Percentiles rank a stretch among this genome's conserved stretches.
phyloP scores from a whole-genome alignment of 2,329 filamentous ascomycete genomes.

The Fusarium pseudonygamai region DNA sequence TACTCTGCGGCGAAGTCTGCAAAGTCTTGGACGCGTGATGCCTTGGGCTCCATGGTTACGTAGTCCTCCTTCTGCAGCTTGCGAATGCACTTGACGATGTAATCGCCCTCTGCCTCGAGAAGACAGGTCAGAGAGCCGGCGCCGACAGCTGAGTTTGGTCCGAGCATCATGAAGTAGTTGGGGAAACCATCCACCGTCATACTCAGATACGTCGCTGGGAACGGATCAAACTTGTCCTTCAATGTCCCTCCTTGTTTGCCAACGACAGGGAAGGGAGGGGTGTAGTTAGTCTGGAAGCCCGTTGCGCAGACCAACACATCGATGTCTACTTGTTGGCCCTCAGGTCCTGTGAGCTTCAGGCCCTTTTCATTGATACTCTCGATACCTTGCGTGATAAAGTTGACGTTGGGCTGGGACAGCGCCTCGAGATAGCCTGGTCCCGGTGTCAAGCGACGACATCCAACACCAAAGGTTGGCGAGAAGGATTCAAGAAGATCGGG shows the following conservation, averaged over 20 bases:
- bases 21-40: neutral
- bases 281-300: neutral
- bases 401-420: accelerated
- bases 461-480: neutral
- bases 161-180: neutral
- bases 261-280: neutral
- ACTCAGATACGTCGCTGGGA: neutral
- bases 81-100: neutral
- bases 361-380: neutral
- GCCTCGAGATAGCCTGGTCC: neutral
- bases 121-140: neutral
- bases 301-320: neutral
- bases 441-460: neutral
- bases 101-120: neutral
- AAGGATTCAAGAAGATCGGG: neutral
- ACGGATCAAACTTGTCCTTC: neutral
- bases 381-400: neutral
- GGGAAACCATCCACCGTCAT: neutral
- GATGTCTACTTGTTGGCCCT: neutral
- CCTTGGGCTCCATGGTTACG: neutral
- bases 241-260: neutral
- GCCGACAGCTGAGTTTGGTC: neutral
- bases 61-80: constrained; percentile 6
- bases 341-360: accelerated
- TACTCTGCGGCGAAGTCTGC: neutral